These are phyloP conservation scores for Xylariaceae sp. DNA, from an alignment of 2,329 filamentous ascomycete species.

Conservation along the genomic window DNA sequence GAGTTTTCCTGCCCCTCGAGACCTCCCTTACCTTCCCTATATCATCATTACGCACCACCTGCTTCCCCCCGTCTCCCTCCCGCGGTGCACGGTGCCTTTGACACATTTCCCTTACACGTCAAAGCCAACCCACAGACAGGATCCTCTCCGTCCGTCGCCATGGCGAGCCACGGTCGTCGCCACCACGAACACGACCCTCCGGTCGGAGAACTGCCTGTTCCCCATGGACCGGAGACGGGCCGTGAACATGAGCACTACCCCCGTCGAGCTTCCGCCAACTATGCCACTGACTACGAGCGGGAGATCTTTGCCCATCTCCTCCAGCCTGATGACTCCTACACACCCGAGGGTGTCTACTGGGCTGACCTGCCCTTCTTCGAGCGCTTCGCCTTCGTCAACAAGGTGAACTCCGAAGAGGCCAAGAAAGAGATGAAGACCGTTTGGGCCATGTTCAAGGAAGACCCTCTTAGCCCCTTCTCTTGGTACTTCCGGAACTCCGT, in stretches of 20 bases:
- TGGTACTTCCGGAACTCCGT: constrained; percentile 91
- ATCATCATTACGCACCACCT: neutral
- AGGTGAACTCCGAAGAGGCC: constrained; percentile 66
- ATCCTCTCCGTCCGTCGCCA: constrained; percentile 15
- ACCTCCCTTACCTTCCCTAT: neutral
- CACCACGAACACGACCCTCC: constrained; percentile 39
- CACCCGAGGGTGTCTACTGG: constrained; percentile 81
- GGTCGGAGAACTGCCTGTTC: constrained; percentile 51
- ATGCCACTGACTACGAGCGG: constrained; percentile 46
- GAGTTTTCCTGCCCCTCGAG: neutral
- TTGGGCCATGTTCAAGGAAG: constrained; percentile 76
- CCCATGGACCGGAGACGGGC: constrained; percentile 47
- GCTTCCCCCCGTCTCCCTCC: neutral
- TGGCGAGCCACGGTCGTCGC: constrained; percentile 37
- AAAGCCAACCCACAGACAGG: neutral
- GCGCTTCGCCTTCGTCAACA: constrained; percentile 68
- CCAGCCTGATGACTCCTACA: constrained; percentile 84
- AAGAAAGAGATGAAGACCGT: constrained; percentile 61
- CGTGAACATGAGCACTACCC: constrained; percentile 46
- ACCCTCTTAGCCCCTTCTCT: constrained; percentile 75
- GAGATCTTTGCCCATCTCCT: constrained; percentile 72
- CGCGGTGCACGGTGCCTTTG: constrained; percentile 2
- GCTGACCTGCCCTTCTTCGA: constrained; percentile 71
- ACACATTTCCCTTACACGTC: constrained; percentile 2
- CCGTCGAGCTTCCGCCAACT: constrained; percentile 32